Evolutionary conservation across 2,329 filamentous ascomycete genomes (phyloP), one percentile per base, ranked within the genome.

Genomic region (Aspergillus sp.): DNA sequence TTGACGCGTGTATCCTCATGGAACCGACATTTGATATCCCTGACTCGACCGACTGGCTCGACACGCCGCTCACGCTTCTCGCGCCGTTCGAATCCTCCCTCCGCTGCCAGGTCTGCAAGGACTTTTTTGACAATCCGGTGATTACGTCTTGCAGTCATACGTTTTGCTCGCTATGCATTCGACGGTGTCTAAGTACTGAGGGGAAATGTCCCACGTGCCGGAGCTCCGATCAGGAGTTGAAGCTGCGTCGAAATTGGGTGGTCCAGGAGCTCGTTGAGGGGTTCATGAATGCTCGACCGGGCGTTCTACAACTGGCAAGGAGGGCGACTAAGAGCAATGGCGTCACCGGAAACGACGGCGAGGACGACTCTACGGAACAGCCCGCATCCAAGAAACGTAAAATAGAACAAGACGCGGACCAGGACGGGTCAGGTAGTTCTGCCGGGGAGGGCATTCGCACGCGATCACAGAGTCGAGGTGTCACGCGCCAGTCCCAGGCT

Each of bases 101-200:
- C 18, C 90, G 95, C 66, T 99, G 95, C 76, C 91, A 98, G 75
- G 90, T 99, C 59, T 99, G 95, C 84, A 98, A 98, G 73, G 96
- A 99, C 74, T 96, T 98, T 76, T 98, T 90, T 78, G 86, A 86
- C 60, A 96, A 92, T 50, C 95, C 95, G 0, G 95, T 99, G 85
- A 88, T 97, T 61, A 99, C 95, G 1, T 90, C 90, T 1, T 99
- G 95, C 77, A 89, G 86, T 53, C 95, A 99, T 72, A 98, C 95
- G 0, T 99, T 99, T 71, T 99, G 95, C 80, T 97, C 93, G 6
- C 79, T 96, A 53, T 99, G 95, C 74, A 98, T 99, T 71, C 89
- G 95, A 30, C 84, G 93, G 61, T 91, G 90, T 59, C 82, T 99
- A 1, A 88, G 88, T 2, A 83, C 85, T 32, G 92, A 97, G 64